Evolutionary conservation across 805 yeast species (phyloP), one percentile per base, ranked within the genome.

Genomic region (Nadsonia fulvescens): DNA sequence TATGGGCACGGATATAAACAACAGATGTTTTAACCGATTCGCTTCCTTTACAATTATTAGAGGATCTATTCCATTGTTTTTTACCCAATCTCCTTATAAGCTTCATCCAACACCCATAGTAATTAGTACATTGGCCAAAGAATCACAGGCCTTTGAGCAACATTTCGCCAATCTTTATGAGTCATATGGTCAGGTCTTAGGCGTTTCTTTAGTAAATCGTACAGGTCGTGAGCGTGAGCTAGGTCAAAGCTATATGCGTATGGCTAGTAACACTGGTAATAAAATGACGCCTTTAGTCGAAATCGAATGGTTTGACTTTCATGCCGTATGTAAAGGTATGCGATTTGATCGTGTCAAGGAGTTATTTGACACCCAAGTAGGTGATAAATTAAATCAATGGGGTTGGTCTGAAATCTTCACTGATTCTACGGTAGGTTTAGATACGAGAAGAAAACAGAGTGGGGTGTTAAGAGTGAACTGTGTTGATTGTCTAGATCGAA

Each of bases 61-160:
- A 36, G 78, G 78, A 3, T 70, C 77, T 0, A 68, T 70, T 6
- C 78, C 78, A 0, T 50, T 72, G 1, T 70, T 66, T 38, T 70
- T 72, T 59, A 61, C 61, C 24, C 77, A 70, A 39, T 32, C 66
- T 34, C 61, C 73, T 1, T 60, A 70, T 10, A 51, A 43, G 32
- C 34, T 58, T 24, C 56, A 54, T 29, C 63, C 63, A 0, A 36
- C 39, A 3, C 63, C 62, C 2, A 42, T 31, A 14, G 25, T 56
- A 6, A 43, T 51, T 8, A 37, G 53, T 29, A 28, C 44, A 1
- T 16, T 35, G 5, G 40, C 44, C 12, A 46, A 46, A 18, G 48
- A 47, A 13, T 26, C 32, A 8, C 37, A 31, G 4, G 43, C 45
- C 1, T 47, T 57, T 28, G 23, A 29, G 5, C 27, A 30, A 14